Evolutionary conservation across 208 protist genomes (phyloP).

Genomic region (Crithidia brevicula): DNA sequence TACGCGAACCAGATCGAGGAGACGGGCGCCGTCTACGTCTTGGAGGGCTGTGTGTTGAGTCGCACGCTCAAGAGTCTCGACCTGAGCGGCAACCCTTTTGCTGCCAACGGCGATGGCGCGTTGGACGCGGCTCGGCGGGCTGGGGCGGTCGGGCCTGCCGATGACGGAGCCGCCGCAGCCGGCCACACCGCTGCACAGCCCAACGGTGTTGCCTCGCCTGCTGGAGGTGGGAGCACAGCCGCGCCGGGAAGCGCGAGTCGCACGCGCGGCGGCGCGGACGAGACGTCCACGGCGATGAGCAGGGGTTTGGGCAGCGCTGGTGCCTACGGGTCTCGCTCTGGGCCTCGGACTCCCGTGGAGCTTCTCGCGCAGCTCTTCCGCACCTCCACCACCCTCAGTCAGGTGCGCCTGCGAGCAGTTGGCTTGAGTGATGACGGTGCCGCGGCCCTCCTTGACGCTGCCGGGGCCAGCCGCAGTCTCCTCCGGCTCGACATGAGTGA

Average conservation of each 20-base stretch:
- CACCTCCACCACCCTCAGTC: conserved; percentile 50
- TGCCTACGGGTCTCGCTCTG: conserved; percentile 2
- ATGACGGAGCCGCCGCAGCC: too few relatives aligned
- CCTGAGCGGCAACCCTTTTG: conserved; percentile 73
- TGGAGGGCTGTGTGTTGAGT: conserved; percentile 79
- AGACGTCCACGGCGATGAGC: too few relatives aligned
- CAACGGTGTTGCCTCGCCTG: too few relatives aligned
- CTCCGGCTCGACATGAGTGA: conserved; percentile 69
- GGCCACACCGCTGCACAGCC: too few relatives aligned
- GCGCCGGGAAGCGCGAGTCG: conserved; percentile 1
- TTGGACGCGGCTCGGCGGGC: background rate
- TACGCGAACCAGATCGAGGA: conserved; percentile 82
- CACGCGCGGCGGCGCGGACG: background rate
- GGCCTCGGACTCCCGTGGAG: conserved; percentile 53
- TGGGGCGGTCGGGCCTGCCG: too few relatives aligned
- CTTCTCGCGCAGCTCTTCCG: conserved; percentile 70
- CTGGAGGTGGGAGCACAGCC: background rate
- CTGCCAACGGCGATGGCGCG: background rate
- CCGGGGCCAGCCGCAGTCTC: conserved; percentile 50
- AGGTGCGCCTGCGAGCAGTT: conserved; percentile 63
- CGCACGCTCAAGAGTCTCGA: conserved; percentile 73
- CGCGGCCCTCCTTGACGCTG: conserved; percentile 56
- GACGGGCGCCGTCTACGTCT: conserved; percentile 53
- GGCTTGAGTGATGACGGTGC: conserved; percentile 54
- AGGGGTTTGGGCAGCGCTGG: background rate